These are phyloP conservation scores for Isabelozyma rhagii DNA, from an alignment of 805 yeast species.

Conservation along the genomic window DNA sequence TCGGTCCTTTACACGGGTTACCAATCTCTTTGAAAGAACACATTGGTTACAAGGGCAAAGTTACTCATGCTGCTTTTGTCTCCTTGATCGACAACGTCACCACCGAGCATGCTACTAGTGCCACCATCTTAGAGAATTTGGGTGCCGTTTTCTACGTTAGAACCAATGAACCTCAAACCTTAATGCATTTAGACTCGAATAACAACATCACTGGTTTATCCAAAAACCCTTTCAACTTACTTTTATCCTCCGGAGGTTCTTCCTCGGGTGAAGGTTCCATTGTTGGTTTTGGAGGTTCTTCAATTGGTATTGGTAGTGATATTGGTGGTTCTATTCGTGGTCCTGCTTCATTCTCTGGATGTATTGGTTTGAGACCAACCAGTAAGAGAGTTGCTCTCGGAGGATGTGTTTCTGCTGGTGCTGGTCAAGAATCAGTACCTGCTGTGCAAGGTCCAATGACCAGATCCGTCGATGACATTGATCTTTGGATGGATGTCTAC, in stretches of 20 bases:
- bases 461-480: slow-evolving; percentile 62
- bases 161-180: slow-evolving; percentile 43
- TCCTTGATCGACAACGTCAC: slow-evolving; percentile 29
- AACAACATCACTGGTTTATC: slow-evolving; percentile 38
- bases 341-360: slow-evolving; percentile 42
- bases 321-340: slow-evolving; percentile 45
- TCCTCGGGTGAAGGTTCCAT: slow-evolving; percentile 45
- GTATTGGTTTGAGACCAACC: slow-evolving; percentile 43
- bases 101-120: slow-evolving; percentile 25
- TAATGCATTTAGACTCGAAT: slow-evolving; percentile 43
- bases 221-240: slow-evolving; percentile 36
- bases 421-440: slow-evolving; percentile 63
- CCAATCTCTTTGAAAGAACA: slow-evolving; percentile 63
- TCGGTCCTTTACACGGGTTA: slow-evolving; percentile 66
- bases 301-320: slow-evolving; percentile 40
- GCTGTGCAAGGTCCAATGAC: slow-evolving; percentile 71
- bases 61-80: slow-evolving; percentile 40
- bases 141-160: slow-evolving; percentile 45
- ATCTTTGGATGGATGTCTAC: slow-evolving; percentile 61
- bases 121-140: slow-evolving; percentile 31
- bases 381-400: slow-evolving; percentile 28
- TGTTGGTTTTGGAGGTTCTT: slow-evolving; percentile 39
- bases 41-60: slow-evolving; percentile 28
- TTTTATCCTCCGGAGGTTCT: slow-evolving; percentile 41
- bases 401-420: slow-evolving; percentile 53